A percentile compares a stretch with the other conserved stretches of the same genome.
phyloP scores from a whole-genome alignment of 768 basidiomycete genomes.

The Naganishia friedmannii region DNA sequence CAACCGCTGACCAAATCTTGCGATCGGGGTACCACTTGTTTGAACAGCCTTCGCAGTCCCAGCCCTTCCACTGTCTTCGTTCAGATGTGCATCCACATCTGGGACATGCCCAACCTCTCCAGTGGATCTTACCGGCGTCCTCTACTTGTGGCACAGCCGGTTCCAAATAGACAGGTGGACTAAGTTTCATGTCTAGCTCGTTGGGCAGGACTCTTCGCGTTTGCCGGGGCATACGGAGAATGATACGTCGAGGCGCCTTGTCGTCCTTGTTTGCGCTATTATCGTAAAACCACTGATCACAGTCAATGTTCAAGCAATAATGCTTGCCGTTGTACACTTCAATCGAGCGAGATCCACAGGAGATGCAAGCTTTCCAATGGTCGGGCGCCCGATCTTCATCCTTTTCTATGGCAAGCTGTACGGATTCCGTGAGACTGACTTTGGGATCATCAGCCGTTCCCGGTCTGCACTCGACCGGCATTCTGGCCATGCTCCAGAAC shows the following conservation, averaged over 20 bases:
- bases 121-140: slow-evolving; percentile 39
- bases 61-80: slow-evolving; percentile 41
- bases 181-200: slow-evolving; percentile 35
- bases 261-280: not conserved
- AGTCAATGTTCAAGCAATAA: slow-evolving; percentile 40
- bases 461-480: not conserved
- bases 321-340: slow-evolving; percentile 35
- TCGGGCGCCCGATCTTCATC: slow-evolving; percentile 1
- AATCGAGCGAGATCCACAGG: slow-evolving; percentile 28
- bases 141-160: slow-evolving; percentile 9
- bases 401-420: not conserved
- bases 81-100: slow-evolving; percentile 44
- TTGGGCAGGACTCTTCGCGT: slow-evolving; percentile 34
- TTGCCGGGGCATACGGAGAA: slow-evolving; percentile 18
- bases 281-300: slow-evolving; percentile 36
- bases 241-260: slow-evolving; percentile 17
- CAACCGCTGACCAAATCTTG: slow-evolving; percentile 31
- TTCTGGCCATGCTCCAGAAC: not conserved
- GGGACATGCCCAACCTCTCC: slow-evolving; percentile 44
- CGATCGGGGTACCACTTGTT: slow-evolving; percentile 23
- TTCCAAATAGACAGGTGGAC: slow-evolving; percentile 32
- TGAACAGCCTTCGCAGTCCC: slow-evolving; percentile 46
- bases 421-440: not conserved
- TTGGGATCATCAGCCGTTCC: not conserved
- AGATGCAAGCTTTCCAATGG: slow-evolving; percentile 31